Evolutionary conservation across 768 basidiomycete genomes (phyloP).

Genomic region (Russula abietina): DNA sequence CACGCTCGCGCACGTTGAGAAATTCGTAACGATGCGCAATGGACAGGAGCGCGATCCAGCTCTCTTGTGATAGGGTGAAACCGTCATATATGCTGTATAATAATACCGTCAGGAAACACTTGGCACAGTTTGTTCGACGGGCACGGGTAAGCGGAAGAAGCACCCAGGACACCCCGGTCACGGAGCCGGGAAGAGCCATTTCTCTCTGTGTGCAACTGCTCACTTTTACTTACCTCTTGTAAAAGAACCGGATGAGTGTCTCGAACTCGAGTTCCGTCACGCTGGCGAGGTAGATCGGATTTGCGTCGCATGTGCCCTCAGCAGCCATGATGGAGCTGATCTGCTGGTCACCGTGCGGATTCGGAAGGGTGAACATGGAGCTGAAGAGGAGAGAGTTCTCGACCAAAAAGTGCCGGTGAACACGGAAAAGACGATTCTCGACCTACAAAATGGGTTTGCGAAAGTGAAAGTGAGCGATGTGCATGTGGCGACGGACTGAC

Average conservation of each 20-base stretch:
- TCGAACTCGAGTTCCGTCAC: slow-evolving; percentile 20
- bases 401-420: slow-evolving; percentile 19
- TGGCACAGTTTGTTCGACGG: too few relatives aligned
- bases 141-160: too few relatives aligned
- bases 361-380: slow-evolving; percentile 13
- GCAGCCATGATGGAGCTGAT: background rate
- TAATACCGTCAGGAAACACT: background rate
- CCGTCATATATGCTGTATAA: slow-evolving; percentile 12
- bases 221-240: slow-evolving; percentile 9
- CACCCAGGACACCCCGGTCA: too few relatives aligned
- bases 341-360: background rate
- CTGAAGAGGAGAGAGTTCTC: slow-evolving; percentile 17
- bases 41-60: slow-evolving; percentile 16
- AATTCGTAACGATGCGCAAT: slow-evolving; percentile 18
- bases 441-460: background rate
- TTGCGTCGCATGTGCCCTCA: slow-evolving; percentile 12
- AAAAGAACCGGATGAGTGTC: slow-evolving; percentile 17
- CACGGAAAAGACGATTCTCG: slow-evolving; percentile 17
- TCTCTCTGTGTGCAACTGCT: background rate
- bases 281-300: slow-evolving; percentile 15
- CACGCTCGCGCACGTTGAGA: slow-evolving; percentile 7
- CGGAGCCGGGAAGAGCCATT: too few relatives aligned
- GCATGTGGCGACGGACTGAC: background rate
- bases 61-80: slow-evolving; percentile 5
- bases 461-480: background rate